Percentiles rank a stretch among this genome's conserved stretches.
These are phyloP conservation scores for Hymenoscyphus fraxineus DNA, from an alignment of 2,329 filamentous ascomycete species.

Conservation along the genomic window DNA sequence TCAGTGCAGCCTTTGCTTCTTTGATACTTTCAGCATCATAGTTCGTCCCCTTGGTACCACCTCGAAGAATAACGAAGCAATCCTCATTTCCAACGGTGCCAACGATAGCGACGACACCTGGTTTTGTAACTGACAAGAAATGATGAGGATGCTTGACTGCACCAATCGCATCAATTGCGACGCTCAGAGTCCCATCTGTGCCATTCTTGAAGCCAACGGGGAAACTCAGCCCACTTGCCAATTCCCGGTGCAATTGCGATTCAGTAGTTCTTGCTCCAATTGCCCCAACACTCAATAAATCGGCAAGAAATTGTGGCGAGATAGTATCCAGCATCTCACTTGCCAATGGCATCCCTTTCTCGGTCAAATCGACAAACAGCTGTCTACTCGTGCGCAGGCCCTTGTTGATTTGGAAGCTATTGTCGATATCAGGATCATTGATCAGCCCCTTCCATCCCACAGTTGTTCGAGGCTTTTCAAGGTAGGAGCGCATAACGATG, in stretches of 20 bases:
- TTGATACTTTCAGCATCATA: constrained; percentile 82
- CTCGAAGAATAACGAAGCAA: constrained; percentile 93
- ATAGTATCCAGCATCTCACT: constrained; percentile 99
- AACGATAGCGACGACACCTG: constrained; percentile 90
- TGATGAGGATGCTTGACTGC: constrained; percentile 89
- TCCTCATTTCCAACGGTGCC: constrained; percentile 93
- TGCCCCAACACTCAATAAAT: constrained; percentile 85
- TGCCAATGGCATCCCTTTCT: constrained; percentile 90
- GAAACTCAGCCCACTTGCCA: constrained; percentile 92
- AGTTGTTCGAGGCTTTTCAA: constrained; percentile 97
- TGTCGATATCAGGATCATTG: constrained; percentile 97
- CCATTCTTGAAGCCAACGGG: constrained; percentile 99
- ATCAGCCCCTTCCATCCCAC: constrained; percentile 99
- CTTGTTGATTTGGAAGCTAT: constrained; percentile 99
- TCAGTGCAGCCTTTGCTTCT: constrained; percentile 75
- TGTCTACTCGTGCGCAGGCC: constrained; percentile 81
- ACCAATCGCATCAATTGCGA: constrained; percentile 93
- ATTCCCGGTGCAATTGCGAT: constrained; percentile 89
- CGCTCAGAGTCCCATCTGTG: constrained; percentile 83
- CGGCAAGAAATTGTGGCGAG: constrained; percentile 92
- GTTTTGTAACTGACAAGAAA: constrained; percentile 96
- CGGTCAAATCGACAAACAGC: constrained; percentile 88
- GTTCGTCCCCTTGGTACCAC: constrained; percentile 90
- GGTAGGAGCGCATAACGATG: constrained; percentile 96
- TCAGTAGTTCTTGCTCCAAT: constrained; percentile 96